Evolutionary conservation across 1,284 basidiomycete genomes (phyloP), one percentile per base, ranked within the genome.

Genomic region (Malassezia arunalokei): DNA sequence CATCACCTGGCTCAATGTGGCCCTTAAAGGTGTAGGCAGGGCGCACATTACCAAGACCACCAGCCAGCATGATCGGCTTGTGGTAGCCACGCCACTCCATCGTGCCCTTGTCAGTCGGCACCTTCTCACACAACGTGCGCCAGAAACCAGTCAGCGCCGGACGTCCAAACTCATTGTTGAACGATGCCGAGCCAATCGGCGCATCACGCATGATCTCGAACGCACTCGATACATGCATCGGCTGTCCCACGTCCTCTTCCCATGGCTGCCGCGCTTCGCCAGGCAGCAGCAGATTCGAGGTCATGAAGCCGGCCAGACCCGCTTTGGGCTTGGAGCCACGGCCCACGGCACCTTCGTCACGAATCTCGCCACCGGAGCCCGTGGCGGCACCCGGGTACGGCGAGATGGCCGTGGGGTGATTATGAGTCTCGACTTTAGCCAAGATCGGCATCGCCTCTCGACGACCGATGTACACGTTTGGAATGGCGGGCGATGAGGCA

Each of bases 41-140:
- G 14, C 68, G 80, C 35, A 98, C 91, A 66, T 87, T 95, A 8
- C 92, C 92, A 54, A 92, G 82, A 38, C 92, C 92, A 44, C 92
- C 92, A 14, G 94, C 94, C 60, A 98, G 85, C 94, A 99, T 99
- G 77, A 99, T 95, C 12, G 92, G 92, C 75, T 99, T 99, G 77
- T 98, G 94, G 76, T 95, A 99, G 0, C 92, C 92, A 53, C 90
- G 79, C n/a, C 91, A 78, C 70, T 90, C 83, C 43, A 39, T 33
- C 5, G 40, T 32, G 43, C 55, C 58, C 30, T 60, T 56, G 8
- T 44, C 51, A 5, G 44, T 42, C 27, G 67, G 62, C 43, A 73
- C 62, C 3, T 63, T 58, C 48, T 70, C 65, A 45, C 60, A 69
- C 53, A 61, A 68, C 41, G 71, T 73, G 40, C 71, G 58, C 67